These are phyloP conservation scores for Neurospora cerealis DNA, from an alignment of 495 filamentous ascomycete species.

Conservation along the genomic window DNA sequence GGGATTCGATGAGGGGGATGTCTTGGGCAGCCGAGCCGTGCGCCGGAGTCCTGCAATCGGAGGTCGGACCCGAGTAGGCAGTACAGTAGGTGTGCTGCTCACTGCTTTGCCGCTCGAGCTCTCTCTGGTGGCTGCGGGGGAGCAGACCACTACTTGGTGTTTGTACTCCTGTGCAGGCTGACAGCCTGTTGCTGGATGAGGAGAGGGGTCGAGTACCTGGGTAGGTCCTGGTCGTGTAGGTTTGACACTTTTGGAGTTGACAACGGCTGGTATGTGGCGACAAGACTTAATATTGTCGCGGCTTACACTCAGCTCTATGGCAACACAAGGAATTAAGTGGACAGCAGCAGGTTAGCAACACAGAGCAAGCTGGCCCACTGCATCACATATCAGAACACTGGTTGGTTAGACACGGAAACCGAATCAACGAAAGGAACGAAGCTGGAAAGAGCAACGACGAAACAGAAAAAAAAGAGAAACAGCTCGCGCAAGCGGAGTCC, in stretches of 20 bases:
- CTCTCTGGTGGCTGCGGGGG: neutral
- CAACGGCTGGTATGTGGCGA: conserved; percentile 5
- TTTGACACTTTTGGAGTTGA: conserved; percentile 2
- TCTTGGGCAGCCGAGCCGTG: neutral
- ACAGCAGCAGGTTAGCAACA: conserved; percentile 12
- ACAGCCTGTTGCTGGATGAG: neutral
- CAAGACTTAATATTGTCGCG: conserved; percentile 11
- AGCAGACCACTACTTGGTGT: neutral
- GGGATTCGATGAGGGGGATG: conserved; percentile 5
- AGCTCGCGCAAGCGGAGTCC: conserved; percentile 13
- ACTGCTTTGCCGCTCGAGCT: neutral
- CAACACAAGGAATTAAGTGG: conserved; percentile 6
- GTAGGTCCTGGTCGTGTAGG: neutral
- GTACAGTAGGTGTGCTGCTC: neutral
- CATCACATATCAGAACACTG: conserved; percentile 17
- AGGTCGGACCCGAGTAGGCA: neutral
- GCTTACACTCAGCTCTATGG: conserved; percentile 9
- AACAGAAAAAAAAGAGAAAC: conserved; percentile 11
- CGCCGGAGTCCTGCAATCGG: neutral
- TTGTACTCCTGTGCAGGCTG: neutral
- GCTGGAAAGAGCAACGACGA: conserved; percentile 1
- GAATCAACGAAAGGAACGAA: neutral
- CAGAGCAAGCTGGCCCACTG: conserved; percentile 12
- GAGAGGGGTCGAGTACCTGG: neutral
- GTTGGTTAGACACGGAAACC: conserved; percentile 5